Evolutionary conservation across 179 eudicot genomes (phyloP), one percentile per base, ranked within the genome.

Genomic region (Silene coronaria): DNA sequence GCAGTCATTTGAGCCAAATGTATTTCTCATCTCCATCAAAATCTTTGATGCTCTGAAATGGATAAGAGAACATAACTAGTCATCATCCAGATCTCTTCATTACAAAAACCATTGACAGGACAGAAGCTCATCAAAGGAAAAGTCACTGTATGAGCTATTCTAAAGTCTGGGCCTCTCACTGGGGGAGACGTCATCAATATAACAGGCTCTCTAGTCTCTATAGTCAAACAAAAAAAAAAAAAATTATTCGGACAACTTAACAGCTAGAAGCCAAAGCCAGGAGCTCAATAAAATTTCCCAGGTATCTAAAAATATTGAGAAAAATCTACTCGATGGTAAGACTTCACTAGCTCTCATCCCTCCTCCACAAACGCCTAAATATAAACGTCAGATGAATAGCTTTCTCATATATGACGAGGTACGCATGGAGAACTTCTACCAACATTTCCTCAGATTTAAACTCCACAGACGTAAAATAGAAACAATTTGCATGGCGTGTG

Each of bases 1-100:
- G 78, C 97, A 92, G 76, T 88, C 88, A 79, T 75, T 87, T 76
- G 94, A 80, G 63, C 96, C 99, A 92, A 91, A 95, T 71, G 95
- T 86, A 80, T 78, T 88, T 81, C 84, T 89, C 97, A 95, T 91
- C 78, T 87, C 96, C 34, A 81, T 62, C 69, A 95, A 79, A 77
- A 86, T 67, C 80, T 84, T 90, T 73, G 88, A 84, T 73, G 96
- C 91, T 77, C 99, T 95, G 89, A 67, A 84, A 57, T 34, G 46
- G 70, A 73, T 58, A 58, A 76, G 55, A 27, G 72, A 61, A 22
- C 12, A 24, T 51, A 75, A 76, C 27, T 46, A 76, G 66, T 76
- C 45, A 80, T 3, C 42, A 57, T 51, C 72, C 21, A 68, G 23
- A 24, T 26, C 51, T 30, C 66, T 51, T 19, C 19, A 28, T 45